Conservation (phyloP, 2,329 filamentous ascomycete genomes). For the Aspergillus intermedius region DNA sequence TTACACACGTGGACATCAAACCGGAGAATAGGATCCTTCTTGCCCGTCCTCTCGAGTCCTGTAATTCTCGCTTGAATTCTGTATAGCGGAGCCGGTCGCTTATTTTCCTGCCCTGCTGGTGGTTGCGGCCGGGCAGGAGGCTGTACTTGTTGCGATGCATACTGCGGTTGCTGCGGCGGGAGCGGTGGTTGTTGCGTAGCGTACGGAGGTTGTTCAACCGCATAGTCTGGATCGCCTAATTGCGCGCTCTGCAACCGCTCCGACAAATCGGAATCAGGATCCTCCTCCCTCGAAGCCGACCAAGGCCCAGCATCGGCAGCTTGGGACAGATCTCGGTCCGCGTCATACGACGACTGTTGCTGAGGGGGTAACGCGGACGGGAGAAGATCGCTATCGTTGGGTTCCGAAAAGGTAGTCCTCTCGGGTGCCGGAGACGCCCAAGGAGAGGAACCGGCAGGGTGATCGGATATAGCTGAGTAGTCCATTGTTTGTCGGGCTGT, state of each 20-base stretch:
- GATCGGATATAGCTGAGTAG: constrained; percentile 56
- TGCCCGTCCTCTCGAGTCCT: constrained; percentile 81
- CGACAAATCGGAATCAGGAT: constrained; percentile 41
- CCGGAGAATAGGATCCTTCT: constrained; percentile 88
- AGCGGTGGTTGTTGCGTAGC: constrained; percentile 32
- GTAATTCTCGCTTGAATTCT: constrained; percentile 94
- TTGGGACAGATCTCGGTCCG: constrained; percentile 6
- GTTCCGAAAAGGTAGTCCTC: constrained; percentile 33
- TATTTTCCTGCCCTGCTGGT: constrained; percentile 29
- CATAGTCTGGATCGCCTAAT: constrained; percentile 31
- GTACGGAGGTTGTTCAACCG: constrained; percentile 32
- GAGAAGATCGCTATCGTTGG: constrained; percentile 32
- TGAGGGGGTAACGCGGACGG: constrained; percentile 36
- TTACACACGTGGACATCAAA: constrained; percentile 89
- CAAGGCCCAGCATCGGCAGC: constrained; percentile 1
- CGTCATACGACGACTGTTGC: constrained; percentile 28
- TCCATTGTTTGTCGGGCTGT: constrained; percentile 48
- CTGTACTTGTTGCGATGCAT: constrained; percentile 34
- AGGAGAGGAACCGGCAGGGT: constrained; percentile 54
- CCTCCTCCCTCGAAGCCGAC: constrained; percentile 6
- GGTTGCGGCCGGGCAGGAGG: constrained; percentile 45
- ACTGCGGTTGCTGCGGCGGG: constrained; percentile 25
- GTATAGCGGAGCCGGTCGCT: constrained; percentile 59
- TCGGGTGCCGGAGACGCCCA: constrained; percentile 56
- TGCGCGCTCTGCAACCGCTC: constrained; percentile 36